Percentiles rank a stretch among this genome's conserved stretches.
phyloP scores from a whole-genome alignment of 129 eudicot species.

The Centrapalus pauciflorus region DNA sequence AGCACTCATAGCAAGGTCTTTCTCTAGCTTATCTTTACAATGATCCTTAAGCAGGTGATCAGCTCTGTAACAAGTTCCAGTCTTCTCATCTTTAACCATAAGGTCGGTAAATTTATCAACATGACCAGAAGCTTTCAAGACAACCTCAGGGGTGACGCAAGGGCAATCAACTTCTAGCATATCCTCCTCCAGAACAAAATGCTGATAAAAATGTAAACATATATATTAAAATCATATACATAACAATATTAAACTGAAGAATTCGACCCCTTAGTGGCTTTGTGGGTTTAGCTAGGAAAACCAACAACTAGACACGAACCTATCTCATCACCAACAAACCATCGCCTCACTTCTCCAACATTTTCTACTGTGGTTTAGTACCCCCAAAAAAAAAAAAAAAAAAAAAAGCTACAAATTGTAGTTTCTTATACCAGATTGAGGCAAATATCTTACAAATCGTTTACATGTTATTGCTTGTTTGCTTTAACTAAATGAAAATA shows the following conservation, averaged over 20 bases:
- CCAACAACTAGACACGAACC: neutral
- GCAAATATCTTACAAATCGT: neutral
- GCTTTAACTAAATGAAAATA: neutral
- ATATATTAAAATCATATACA: neutral
- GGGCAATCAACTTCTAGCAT: conserved; percentile 86
- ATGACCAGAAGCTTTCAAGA: conserved; percentile 63
- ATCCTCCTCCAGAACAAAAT: conserved; percentile 67
- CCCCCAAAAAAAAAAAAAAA: no score
- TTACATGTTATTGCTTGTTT: neutral
- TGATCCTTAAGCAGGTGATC: conserved; percentile 66
- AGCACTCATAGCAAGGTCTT: conserved; percentile 34
- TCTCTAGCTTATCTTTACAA: conserved; percentile 59
- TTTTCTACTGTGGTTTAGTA: neutral
- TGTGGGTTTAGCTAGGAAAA: neutral
- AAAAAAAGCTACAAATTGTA: neutral
- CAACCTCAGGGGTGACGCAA: conserved; percentile 62
- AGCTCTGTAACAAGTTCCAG: conserved; percentile 60
- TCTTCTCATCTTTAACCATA: conserved; percentile 65
- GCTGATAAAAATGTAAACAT: conserved; percentile 36
- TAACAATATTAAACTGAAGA: neutral
- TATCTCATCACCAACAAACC: neutral
- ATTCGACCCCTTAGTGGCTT: neutral
- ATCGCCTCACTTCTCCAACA: neutral
- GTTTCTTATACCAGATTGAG: neutral
- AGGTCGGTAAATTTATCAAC: conserved; percentile 73